Conservation (phyloP, 176 grass and related monocot genomes). For the Oryza longistaminata region DNA sequence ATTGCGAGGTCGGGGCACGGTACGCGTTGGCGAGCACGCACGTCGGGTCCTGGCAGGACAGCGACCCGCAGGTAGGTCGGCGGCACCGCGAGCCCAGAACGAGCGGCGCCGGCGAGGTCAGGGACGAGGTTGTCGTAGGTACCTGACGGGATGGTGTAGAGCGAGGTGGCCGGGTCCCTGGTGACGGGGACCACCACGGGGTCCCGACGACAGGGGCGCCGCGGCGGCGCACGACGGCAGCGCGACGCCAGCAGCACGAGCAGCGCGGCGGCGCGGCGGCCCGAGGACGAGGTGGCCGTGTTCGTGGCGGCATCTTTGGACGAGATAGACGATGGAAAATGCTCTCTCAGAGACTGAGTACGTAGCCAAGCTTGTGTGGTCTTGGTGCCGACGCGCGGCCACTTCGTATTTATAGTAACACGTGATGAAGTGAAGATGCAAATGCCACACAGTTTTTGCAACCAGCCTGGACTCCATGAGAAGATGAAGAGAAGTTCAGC, state of each 20-base stretch:
- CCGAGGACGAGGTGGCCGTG: neutral
- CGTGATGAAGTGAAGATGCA: too few relatives aligned
- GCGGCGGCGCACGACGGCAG: neutral
- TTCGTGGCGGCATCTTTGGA: neutral
- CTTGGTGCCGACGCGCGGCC: too few relatives aligned
- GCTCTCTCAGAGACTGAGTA: neutral
- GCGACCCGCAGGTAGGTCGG: neutral
- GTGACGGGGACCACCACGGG: conserved; percentile 27
- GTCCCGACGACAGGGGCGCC: too few relatives aligned
- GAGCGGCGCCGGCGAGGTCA: conserved; percentile 38
- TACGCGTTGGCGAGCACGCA: conserved; percentile 35
- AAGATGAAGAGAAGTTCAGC: too few relatives aligned
- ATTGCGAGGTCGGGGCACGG: neutral
- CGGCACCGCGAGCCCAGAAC: too few relatives aligned
- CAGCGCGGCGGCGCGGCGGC: neutral
- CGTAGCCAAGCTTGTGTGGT: neutral
- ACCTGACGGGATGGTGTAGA: conserved; percentile 37
- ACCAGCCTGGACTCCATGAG: neutral
- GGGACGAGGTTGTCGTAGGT: conserved; percentile 10
- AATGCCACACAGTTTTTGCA: too few relatives aligned
- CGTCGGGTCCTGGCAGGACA: neutral
- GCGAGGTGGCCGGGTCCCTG: conserved; percentile 36
- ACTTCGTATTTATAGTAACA: neutral
- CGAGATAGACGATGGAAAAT: neutral
- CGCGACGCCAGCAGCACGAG: neutral